Conservation (phyloP, 257 asterid species). For the Solanum peruvianum region DNA sequence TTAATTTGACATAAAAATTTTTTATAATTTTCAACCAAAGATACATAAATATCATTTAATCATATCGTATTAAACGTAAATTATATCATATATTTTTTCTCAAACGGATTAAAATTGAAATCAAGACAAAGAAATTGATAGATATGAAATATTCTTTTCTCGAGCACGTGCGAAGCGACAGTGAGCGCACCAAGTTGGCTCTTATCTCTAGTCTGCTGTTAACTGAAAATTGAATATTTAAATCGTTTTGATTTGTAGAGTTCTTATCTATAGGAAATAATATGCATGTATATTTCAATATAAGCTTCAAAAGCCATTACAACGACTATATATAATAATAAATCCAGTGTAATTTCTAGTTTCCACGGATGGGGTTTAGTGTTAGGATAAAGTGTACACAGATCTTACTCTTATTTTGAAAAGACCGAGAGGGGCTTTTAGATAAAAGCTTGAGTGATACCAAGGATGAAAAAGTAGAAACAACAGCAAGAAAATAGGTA, state of each 20-base stretch:
- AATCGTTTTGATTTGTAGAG: neutral
- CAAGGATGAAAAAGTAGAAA: neutral
- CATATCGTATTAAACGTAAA: rapidly evolving
- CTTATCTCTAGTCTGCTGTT: neutral
- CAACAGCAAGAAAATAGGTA: neutral
- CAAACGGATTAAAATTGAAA: neutral
- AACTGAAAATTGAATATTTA: neutral
- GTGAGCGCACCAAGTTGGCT: neutral
- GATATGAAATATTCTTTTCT: neutral
- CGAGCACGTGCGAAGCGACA: neutral
- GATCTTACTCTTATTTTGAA: no score
- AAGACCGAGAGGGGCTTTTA: neutral
- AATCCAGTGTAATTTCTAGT: no score
- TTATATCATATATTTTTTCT: neutral
- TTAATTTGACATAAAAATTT: no score
- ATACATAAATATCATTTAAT: no score
- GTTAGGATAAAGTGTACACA: neutral
- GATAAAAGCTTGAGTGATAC: neutral
- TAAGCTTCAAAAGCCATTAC: neutral
- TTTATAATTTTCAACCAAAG: no score
- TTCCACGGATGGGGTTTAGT: neutral
- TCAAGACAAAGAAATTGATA: neutral
- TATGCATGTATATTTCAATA: neutral
- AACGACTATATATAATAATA: neutral
- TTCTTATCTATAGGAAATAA: neutral